A percentile compares a stretch with the other conserved stretches of the same genome.
These are phyloP conservation scores for Kodamaea nitidulidarum DNA, from an alignment of 805 yeast species.

Conservation along the genomic window DNA sequence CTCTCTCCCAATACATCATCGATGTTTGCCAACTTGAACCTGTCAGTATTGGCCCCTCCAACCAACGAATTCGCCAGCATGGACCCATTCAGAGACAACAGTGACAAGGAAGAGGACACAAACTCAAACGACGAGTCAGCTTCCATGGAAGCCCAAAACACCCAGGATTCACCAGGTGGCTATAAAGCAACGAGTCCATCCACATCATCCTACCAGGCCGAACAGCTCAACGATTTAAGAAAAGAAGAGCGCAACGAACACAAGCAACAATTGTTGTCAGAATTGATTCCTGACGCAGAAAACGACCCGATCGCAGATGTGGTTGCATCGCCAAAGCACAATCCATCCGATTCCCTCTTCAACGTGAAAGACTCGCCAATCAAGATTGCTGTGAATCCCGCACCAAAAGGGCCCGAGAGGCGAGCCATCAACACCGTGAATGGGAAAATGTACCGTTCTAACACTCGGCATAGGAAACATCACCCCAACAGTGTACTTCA, in stretches of 20 bases:
- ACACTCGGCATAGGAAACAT: slow-evolving; percentile 27
- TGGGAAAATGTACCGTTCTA: slow-evolving; percentile 27
- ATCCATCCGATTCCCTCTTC: slow-evolving; percentile 28
- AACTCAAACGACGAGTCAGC: slow-evolving; percentile 14
- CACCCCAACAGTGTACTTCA: slow-evolving; percentile 27
- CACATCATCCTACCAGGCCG: slow-evolving; percentile 15
- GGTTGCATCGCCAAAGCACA: slow-evolving; percentile 14
- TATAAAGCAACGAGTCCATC: background rate
- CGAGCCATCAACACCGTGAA: slow-evolving; percentile 11
- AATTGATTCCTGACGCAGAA: slow-evolving; percentile 34
- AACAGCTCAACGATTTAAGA: slow-evolving; percentile 26
- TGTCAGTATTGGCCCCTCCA: slow-evolving; percentile 29
- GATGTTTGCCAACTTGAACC: slow-evolving; percentile 17
- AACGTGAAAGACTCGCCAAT: slow-evolving; percentile 31
- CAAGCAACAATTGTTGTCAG: slow-evolving; percentile 33
- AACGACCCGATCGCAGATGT: slow-evolving; percentile 10
- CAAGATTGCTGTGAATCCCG: slow-evolving; percentile 8
- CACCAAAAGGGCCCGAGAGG: slow-evolving; percentile 1
- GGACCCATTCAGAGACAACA: slow-evolving; percentile 11
- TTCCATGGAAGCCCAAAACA: no score
- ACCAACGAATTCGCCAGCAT: slow-evolving; percentile 8
- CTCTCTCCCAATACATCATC: slow-evolving; percentile 28
- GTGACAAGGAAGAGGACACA: slow-evolving; percentile 12
- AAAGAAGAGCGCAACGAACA: slow-evolving; percentile 32
- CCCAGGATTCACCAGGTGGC: no score